Evolutionary conservation across 495 filamentous ascomycete genomes (phyloP).

Genomic region (Monascus purpureus): DNA sequence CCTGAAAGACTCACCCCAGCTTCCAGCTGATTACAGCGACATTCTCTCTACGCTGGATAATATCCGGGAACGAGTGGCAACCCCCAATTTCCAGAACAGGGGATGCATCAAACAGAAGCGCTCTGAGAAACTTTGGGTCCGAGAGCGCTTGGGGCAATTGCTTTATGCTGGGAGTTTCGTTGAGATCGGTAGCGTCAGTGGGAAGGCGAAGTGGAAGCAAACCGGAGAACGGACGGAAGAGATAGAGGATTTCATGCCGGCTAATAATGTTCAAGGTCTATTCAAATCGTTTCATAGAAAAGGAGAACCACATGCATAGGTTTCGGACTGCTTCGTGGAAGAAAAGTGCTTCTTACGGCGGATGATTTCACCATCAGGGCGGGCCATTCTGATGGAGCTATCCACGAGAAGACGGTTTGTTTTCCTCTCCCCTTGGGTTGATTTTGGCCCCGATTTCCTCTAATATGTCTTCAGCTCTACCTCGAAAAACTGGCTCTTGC

Average conservation of each 20-base stretch:
- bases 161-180: not conserved
- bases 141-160: not conserved
- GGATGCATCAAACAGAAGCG: not conserved
- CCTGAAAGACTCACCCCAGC: no score
- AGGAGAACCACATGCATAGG: conserved; percentile 3
- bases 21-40: not conserved
- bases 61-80: not conserved
- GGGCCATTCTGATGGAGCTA: conserved; percentile 47
- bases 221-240: not conserved
- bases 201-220: not conserved
- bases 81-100: not conserved
- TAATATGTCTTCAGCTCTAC: conserved; percentile 20
- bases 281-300: not conserved
- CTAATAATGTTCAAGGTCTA: not conserved
- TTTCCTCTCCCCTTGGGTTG: no score
- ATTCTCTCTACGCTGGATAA: not conserved
- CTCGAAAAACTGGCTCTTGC: conserved; percentile 39
- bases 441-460: no score
- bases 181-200: not conserved
- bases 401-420: conserved; percentile 38
- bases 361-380: conserved; percentile 52
- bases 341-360: conserved; percentile 43
- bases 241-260: not conserved
- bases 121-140: not conserved
- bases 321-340: conserved; percentile 30